Evolutionary conservation across 768 basidiomycete genomes (phyloP), one percentile per base, ranked within the genome.

Genomic region (Pulveroboletus sp.): DNA sequence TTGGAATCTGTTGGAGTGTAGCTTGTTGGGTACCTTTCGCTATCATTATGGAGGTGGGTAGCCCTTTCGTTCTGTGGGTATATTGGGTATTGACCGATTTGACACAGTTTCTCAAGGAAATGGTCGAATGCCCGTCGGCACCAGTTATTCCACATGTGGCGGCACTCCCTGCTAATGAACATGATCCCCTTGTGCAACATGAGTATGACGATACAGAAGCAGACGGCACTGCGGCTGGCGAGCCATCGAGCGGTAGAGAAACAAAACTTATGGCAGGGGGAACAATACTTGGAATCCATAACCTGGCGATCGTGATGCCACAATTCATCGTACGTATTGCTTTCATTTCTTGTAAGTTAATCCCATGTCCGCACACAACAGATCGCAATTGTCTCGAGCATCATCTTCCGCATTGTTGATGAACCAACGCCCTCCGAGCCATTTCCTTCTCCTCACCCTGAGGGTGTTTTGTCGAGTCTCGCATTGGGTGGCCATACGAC

Each of bases 1-100:
- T 95, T 21, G 94, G 94, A 38, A 86, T 96, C 33, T 94, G 88
- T 67, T 97, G 94, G 94, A 90, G 93, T 9, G 90, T 96, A 36
- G 91, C 94, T n/a, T 91, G 89, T 71, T 96, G 94, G 94, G 90
- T 91, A 14, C 93, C 93, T 3, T 96, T 96, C 58, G 89, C 93
- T 17, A 93, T 96, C 61, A 91, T 97, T 69, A 97, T 97, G 93
- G 93, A 94, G 81, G 92, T 81, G 55, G 43, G 78, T 58, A 5
- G 26, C 88, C 76, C 83, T 83, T 31, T 54, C 8, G 3, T 31
- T 32, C n/a, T 41, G 9, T 37, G 33, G 14, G 21, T n/a, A 14
- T 49, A 28, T 21, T 15, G n/a, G 38, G 18, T 38, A 18, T 33
- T 48, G 32, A 66, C 28, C 0, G 7, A 21, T 37, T 40, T 18